Percentiles rank a stretch among this genome's conserved stretches.
These are phyloP conservation scores for Phialemonium atrogriseum DNA, from an alignment of 2,329 filamentous ascomycete species.

Conservation along the genomic window DNA sequence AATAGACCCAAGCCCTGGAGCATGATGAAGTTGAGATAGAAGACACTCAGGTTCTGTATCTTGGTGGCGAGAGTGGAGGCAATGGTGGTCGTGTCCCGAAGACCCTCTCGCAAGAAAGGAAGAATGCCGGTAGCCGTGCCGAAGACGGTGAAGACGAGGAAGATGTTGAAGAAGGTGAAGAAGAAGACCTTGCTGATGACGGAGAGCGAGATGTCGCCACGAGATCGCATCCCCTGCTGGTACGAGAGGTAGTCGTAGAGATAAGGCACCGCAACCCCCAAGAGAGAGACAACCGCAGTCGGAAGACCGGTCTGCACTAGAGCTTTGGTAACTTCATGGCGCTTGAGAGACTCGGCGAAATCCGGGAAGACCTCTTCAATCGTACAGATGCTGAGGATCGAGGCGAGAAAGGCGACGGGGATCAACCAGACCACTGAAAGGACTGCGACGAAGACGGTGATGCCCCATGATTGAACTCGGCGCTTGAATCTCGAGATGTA, in stretches of 20 bases:
- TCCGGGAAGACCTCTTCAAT: slow-evolving; percentile 65
- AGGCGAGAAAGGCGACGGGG: slow-evolving; percentile 71
- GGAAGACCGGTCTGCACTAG: slow-evolving; percentile 83
- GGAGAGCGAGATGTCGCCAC: slow-evolving; percentile 88
- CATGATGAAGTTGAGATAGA: slow-evolving; percentile 92
- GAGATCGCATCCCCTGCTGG: slow-evolving; percentile 88
- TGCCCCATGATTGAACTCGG: slow-evolving; percentile 70
- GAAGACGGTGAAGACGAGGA: slow-evolving; percentile 86
- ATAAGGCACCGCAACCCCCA: slow-evolving; percentile 87
- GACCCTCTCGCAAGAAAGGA: slow-evolving; percentile 60
- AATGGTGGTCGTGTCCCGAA: slow-evolving; percentile 72
- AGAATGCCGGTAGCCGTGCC: slow-evolving; percentile 73
- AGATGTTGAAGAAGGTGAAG: slow-evolving; percentile 99
- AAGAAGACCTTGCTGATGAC: slow-evolving; percentile 98
- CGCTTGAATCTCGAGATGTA: slow-evolving; percentile 70
- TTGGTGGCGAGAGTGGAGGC: slow-evolving; percentile 68
- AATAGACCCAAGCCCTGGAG: slow-evolving; percentile 90
- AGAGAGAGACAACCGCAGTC: slow-evolving; percentile 73
- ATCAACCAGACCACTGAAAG: slow-evolving; percentile 85
- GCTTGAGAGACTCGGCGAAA: slow-evolving; percentile 57
- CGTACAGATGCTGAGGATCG: slow-evolving; percentile 71
- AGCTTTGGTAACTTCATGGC: slow-evolving; percentile 62
- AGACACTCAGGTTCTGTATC: slow-evolving; percentile 65
- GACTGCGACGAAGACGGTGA: slow-evolving; percentile 75
- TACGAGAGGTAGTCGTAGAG: slow-evolving; percentile 91